Base-by-base conservation (phyloP, 148 eudicot genomes). In the Silene conica region DNA sequence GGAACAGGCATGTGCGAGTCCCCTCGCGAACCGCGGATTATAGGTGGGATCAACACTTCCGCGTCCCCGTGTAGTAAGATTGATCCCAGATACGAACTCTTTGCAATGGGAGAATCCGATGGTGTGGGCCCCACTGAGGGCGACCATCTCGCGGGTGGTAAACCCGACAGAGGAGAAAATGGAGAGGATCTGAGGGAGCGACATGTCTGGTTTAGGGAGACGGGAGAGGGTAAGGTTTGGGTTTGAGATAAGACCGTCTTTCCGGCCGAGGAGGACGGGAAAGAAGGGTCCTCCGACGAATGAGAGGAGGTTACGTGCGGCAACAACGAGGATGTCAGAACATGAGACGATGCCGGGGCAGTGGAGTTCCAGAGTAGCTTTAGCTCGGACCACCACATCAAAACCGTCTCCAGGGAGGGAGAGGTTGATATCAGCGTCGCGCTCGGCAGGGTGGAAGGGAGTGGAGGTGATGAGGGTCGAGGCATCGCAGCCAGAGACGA, bases 331-430 rank as follows among this genome's bases (percentile, higher is more conserved):
- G 56, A 87, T 84, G 68, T 87, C 90, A 57, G 90, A 55, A 75
- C 90, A 83, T 15, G 90, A 87, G 68, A 87, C 90, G 46, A 64
- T 57, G 48, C 72, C 74, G 31, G 88, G 90, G 54, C 90, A 87
- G 23, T 72, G 54, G 77, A 87, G 83, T 50, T 85, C 90, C 62
- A 87, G 83, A 48, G 86, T 83, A 41, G 85, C 81, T 63, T 85
- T 85, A 26, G 86, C 83, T 34, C 90, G 85, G 55, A 81, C 72
- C 48, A 87, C 78, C 59, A 79, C 83, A 63, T 87, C 90, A 73
- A 87, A 85, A n/a, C 62, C 88, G 77, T 87, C 90, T 6, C 90
- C 90, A 3, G 90, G 88, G 73, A 87, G 86, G 57, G 90, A 87
- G 73, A 85, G 90, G 63, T 85, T 87, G 82, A 85, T 83, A 14